phyloP scores from a whole-genome alignment of 257 asterid species.

The Rhazya stricta region DNA sequence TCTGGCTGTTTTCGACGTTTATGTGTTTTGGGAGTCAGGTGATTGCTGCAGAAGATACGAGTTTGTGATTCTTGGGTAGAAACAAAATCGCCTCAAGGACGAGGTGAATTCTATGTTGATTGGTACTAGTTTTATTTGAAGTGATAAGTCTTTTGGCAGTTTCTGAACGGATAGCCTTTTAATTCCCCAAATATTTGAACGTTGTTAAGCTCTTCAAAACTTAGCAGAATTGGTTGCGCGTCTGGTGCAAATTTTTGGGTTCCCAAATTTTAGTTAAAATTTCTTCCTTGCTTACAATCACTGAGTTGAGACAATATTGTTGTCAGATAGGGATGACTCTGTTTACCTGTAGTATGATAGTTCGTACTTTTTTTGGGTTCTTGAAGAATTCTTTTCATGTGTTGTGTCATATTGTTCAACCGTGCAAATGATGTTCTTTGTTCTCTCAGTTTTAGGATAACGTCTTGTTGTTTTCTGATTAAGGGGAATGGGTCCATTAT shows the following conservation, averaged over 20 bases:
- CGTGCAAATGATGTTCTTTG: not conserved
- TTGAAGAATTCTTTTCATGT: not conserved
- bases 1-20: not conserved
- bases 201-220: not conserved
- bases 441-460: not conserved
- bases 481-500: no score
- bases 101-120: not conserved
- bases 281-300: not conserved
- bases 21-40: not conserved
- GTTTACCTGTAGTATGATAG: not conserved
- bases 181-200: not conserved
- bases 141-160: not conserved
- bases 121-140: not conserved
- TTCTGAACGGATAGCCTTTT: not conserved
- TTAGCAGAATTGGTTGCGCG: not conserved
- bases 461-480: not conserved
- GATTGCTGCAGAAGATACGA: no score
- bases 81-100: not conserved
- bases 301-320: not conserved
- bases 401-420: not conserved
- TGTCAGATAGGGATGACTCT: not conserved
- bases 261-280: not conserved
- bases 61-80: no score
- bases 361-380: not conserved
- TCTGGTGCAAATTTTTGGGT: not conserved